Evolutionary conservation across 495 filamentous ascomycete species (phyloP), one percentile per base, ranked within the genome.

Genomic region (Letharia lupina): DNA sequence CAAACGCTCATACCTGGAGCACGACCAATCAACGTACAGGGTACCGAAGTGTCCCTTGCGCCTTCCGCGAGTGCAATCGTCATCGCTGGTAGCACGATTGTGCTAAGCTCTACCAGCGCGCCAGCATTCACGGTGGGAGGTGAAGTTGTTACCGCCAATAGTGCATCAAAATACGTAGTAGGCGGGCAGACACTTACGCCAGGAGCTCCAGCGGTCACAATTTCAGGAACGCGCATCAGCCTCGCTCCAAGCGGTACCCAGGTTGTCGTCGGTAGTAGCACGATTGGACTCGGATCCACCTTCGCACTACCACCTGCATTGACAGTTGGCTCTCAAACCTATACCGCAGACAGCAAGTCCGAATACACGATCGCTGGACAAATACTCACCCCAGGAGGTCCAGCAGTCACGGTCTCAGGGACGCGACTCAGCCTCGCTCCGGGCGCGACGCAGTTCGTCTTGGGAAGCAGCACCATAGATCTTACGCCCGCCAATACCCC

Each of bases 161-260:
- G 50, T 33, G 62, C 35, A 20, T 59, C 61, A n/a, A 28, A 44
- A 3, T 72, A 62, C 41, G 44, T 72, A 31, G 44, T 66, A 1
- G 65, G 40, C 44, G 42, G 50, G 33, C 71, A 66, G 18, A 73
- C 71, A 3, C 61, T 73, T 35, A 63, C 40, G 16, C 67, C 70
- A 58, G 71, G 71, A 4, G 67, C 35, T 11, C 35, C 70, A 13
- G 67, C 67, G 8, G 65, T 73, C 31, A 68, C 60, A 5, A 28
- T 73, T 40, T 63, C 70, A 11, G 70, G 69, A 16, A 72, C 70
- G 8, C 57, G 65, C 2, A 37, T 70, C 37, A 69, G 66, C 23
- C 41, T 72, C 11, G 59, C 35, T 11, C 50, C 56, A 23, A 33
- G 31, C 2, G 67, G 37, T 1, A 41, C n/a, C 16, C 42, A n/a